phyloP scores from a whole-genome alignment of 345 rosid genomes.

The Murraya koenigii region DNA sequence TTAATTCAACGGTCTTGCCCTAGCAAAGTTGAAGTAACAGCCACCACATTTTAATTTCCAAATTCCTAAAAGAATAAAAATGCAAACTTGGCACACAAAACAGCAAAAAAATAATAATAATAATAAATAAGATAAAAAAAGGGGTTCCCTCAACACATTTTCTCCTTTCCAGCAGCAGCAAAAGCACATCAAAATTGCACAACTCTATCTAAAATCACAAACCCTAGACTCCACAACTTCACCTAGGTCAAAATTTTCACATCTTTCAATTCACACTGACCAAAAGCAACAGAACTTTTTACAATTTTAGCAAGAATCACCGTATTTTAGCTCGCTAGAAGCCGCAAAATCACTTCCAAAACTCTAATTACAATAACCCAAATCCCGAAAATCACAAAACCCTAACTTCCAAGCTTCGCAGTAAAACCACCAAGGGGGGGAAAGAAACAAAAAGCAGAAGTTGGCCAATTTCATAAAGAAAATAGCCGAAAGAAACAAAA shows the following conservation, averaged over 20 bases:
- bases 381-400: constrained; percentile 15
- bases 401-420: constrained; percentile 22
- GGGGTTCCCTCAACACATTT: not conserved
- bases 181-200: not conserved
- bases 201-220: not conserved
- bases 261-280: not conserved
- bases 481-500: not conserved
- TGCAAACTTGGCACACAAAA: not conserved
- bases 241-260: not conserved
- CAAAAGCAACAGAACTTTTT: not conserved
- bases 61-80: not conserved
- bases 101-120: no score
- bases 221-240: not conserved
- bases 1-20: not conserved
- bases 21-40: not conserved
- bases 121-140: not conserved
- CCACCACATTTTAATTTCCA: not conserved
- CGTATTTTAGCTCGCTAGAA: not conserved
- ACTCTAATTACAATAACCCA: constrained; percentile 2
- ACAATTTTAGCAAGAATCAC: not conserved
- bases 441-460: not conserved
- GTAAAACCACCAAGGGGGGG: not conserved
- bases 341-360: not conserved
- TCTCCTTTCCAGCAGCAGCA: not conserved
- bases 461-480: not conserved